Conservation (phyloP, 768 basidiomycete genomes). For the Astraeus odoratus region DNA sequence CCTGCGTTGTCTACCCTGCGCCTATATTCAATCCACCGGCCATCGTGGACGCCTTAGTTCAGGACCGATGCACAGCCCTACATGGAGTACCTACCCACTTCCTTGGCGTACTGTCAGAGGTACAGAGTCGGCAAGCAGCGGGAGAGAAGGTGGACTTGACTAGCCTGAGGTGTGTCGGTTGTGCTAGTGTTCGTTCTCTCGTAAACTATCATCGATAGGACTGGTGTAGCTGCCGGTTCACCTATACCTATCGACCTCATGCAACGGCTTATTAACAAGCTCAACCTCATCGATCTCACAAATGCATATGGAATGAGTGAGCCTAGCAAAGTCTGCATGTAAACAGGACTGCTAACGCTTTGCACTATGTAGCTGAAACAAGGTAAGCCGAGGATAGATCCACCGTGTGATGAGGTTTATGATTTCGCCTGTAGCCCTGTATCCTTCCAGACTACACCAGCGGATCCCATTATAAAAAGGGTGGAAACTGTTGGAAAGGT, state of each 20-base stretch:
- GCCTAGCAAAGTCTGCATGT: constrained; percentile 19
- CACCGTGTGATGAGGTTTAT: too few species aligned
- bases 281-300: constrained; percentile 67
- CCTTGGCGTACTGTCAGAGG: constrained; percentile 63
- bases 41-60: constrained; percentile 63
- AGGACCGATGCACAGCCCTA: constrained; percentile 68
- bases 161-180: constrained; percentile 43
- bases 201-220: constrained; percentile 35
- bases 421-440: constrained; percentile 50
- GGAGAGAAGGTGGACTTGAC: constrained; percentile 44
- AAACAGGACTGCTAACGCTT: not conserved
- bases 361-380: constrained; percentile 53
- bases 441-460: constrained; percentile 71
- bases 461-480: constrained; percentile 64
- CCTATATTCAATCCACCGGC: constrained; percentile 54
- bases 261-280: constrained; percentile 57
- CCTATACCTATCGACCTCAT: constrained; percentile 76
- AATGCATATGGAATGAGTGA: constrained; percentile 85
- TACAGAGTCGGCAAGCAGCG: constrained; percentile 43
- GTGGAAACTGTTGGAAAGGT: constrained; percentile 78
- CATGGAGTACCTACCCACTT: constrained; percentile 88
- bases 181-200: not conserved
- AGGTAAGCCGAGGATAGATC: constrained; percentile 38
- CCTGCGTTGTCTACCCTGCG: constrained; percentile 71
- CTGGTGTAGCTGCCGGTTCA: constrained; percentile 78